Evolutionary conservation across 805 yeast species (phyloP).

Genomic region (Myxozyma mucilagina): DNA sequence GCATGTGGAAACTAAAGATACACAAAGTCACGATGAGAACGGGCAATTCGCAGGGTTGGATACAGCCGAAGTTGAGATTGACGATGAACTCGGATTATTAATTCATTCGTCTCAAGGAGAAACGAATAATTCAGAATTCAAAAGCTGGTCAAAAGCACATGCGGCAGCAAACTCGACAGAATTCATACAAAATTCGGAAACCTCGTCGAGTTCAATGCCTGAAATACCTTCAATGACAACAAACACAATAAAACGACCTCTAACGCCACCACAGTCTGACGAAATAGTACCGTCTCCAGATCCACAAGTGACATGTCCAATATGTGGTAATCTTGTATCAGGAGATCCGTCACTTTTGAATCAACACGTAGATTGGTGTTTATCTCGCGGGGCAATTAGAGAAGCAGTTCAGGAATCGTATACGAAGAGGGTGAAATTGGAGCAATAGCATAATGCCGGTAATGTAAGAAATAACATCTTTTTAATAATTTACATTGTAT

Average conservation of each 20-base stretch:
- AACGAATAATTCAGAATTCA: not conserved
- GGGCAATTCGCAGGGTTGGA: not conserved
- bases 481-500: not conserved
- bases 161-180: not conserved
- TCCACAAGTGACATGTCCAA: slow-evolving; percentile 27
- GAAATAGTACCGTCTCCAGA: not conserved
- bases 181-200: no score
- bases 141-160: slow-evolving; percentile 9
- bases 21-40: not conserved
- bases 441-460: not conserved
- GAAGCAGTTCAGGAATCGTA: slow-evolving; percentile 29
- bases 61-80: not conserved
- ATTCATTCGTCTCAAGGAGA: slow-evolving; percentile 8
- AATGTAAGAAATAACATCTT: no score
- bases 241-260: not conserved
- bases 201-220: no score
- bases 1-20: not conserved
- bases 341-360: slow-evolving; percentile 22
- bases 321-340: slow-evolving; percentile 26
- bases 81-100: slow-evolving; percentile 1
- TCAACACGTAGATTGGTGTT: slow-evolving; percentile 34
- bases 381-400: slow-evolving; percentile 31
- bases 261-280: not conserved
- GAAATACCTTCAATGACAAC: no score
- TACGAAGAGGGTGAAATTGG: not conserved